Evolutionary conservation across 2,329 filamentous ascomycete genomes (phyloP), one percentile per base, ranked within the genome.

Genomic region (Eutypa lata): DNA sequence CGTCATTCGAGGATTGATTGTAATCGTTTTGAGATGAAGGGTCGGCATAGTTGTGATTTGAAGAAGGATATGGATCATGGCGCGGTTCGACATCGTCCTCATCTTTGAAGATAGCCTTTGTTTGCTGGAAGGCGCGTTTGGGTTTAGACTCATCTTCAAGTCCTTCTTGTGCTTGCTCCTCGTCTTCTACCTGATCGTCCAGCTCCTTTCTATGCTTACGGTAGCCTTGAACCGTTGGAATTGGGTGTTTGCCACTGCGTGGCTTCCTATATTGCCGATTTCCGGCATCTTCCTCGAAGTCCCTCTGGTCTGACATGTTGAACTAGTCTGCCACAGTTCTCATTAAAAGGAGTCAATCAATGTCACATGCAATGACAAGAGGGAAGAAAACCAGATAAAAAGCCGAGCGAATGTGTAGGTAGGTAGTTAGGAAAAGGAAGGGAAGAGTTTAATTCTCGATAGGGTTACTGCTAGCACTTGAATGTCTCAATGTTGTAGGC

Each of bases 191-290:
- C 47, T 75, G 67, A 48, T 71, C 65, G 49, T 73, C 71, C n/a
- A 78, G 67, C 44, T 76, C 73, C 31, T 66, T 73, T 43, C 71
- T 71, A 48, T 78, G 76, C 53, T 80, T 71, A 22, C 72, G 68
- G 53, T 80, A 81, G 46, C 70, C 73, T 42, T 76, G 73, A 44
- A 81, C 69, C 26, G 77, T 81, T 7, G 78, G 78, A 28, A 68
- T 68, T 11, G 60, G 61, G 22, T 66, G 64, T 49, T 57, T 63
- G 8, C 58, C 64, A 47, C 56, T 61, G 42, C 63, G 63, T 35
- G 59, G 62, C 2, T 57, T 53, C 16, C 57, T 55, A 21, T 64
- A 56, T 10, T 57, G 57, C 44, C 55, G 59, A 13, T 11, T 55
- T 19, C 46, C 38, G 38, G 38, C 52, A 24, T 55, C 56, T 16